Evolutionary conservation across 2,329 filamentous ascomycete genomes (phyloP), one percentile per base, ranked within the genome.

Genomic region (Cephalotrichum gorgonifer): DNA sequence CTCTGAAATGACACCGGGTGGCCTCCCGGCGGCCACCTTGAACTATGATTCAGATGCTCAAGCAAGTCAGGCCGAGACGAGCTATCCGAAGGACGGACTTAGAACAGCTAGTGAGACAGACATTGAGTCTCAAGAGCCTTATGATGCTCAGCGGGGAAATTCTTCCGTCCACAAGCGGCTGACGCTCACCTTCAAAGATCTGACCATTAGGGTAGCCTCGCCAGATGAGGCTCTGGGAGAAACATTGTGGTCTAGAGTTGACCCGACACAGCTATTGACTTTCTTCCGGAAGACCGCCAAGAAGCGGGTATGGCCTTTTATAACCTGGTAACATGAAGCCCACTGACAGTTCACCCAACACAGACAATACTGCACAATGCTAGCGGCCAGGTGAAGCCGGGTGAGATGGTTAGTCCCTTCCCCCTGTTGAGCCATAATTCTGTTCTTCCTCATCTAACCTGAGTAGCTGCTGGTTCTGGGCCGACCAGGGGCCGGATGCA

Each of bases 301-400:
- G 57, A 4, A 62, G 49, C 58, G 63, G 50, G 64, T 65, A 53
- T 2, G 54, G 22, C 25, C 9, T 9, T 20, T n/a, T 20, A n/a
- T 15, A 1, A 17, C 39, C 22, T 8, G 5, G 5, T 26, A 7
- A 17, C 27, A 27, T 7, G 20, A 31, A 53, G 50, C 53, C 33
- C 57, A 35, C 50, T 11, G 9, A 47, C 23, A 27, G 15, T 23
- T 43, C 17, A 42, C 12, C 14, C 9, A 54, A 9, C 9, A 25
- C 33, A 69, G 67, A 64, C 64, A 4, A 70, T 70, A 23, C 52
- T 70, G 2, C 62, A 66, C 31, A 56, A 64, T 28, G 53, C 67
- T 2, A 63, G 56, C 20, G 67, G 67, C 1, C 67, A 70, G 48
- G 64, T 69, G 1, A 61, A 60, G 4, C 67, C 67, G 0, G 67